Conservation (phyloP, 2,329 filamentous ascomycete species). For the Ilyonectria robusta region DNA sequence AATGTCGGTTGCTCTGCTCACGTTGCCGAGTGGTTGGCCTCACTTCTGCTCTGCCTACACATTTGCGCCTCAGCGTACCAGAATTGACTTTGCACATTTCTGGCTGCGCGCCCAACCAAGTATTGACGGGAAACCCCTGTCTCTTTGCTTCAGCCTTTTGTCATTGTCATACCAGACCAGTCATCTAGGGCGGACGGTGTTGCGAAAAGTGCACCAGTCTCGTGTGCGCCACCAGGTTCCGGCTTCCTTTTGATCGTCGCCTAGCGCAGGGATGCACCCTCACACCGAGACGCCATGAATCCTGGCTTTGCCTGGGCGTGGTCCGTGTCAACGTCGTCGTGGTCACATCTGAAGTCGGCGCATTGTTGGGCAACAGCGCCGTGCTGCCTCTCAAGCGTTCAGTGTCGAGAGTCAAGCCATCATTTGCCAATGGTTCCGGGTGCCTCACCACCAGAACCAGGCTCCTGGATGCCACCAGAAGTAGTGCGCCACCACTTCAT, state of each 20-base stretch:
- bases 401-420: slow-evolving; percentile 10
- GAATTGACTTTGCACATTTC: slow-evolving; percentile 27
- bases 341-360: slow-evolving; percentile 16
- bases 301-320: neutral
- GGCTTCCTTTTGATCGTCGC: slow-evolving; percentile 20
- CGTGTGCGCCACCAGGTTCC: slow-evolving; percentile 13
- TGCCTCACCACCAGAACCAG: slow-evolving; percentile 24
- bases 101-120: slow-evolving; percentile 31
- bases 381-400: slow-evolving; percentile 28
- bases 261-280: slow-evolving; percentile 20
- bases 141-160: slow-evolving; percentile 33
- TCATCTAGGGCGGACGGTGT: slow-evolving; percentile 23
- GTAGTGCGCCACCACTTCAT: slow-evolving; percentile 19
- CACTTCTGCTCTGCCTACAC: slow-evolving; percentile 12
- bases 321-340: slow-evolving; percentile 2
- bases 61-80: slow-evolving; percentile 16
- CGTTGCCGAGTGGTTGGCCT: slow-evolving; percentile 25
- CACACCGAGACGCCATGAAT: neutral
- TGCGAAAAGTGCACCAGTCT: slow-evolving; percentile 36
- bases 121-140: slow-evolving; percentile 35
- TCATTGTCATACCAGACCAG: slow-evolving; percentile 23
- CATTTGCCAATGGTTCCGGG: slow-evolving; percentile 29
- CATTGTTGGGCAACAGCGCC: slow-evolving; percentile 22
- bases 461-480: slow-evolving; percentile 26
- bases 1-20: slow-evolving; percentile 7